phyloP scores from a whole-genome alignment of 2,329 filamentous ascomycete species.

The Penicillium hordei region DNA sequence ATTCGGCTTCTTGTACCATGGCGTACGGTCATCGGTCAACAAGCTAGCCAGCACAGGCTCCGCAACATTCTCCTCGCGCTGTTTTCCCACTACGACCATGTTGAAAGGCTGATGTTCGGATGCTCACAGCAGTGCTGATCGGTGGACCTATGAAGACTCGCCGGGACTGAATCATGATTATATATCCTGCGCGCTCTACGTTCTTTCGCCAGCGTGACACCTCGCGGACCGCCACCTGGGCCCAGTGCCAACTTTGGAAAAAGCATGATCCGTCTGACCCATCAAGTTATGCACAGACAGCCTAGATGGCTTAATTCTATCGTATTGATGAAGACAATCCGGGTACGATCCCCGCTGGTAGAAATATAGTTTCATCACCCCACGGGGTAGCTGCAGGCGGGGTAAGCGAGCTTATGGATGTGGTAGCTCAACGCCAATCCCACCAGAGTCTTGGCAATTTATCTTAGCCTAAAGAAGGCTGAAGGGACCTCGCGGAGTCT shows the following conservation, averaged over 20 bases:
- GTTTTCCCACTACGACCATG: constrained; percentile 25
- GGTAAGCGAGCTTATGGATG: not conserved
- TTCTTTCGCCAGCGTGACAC: not conserved
- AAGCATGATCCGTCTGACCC: not conserved
- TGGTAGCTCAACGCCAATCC: not conserved
- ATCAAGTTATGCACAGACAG: not conserved
- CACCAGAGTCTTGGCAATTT: constrained; percentile 5
- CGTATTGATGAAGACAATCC: not conserved
- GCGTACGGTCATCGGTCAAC: constrained; percentile 38
- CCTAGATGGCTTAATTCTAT: not conserved
- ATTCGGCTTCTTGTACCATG: constrained; percentile 62
- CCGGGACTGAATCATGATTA: constrained; percentile 5
- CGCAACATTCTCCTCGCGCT: constrained; percentile 26
- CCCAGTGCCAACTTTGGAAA: not conserved
- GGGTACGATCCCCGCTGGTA: constrained; percentile 13
- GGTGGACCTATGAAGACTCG: constrained; percentile 3
- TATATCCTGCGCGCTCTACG: constrained; percentile 2
- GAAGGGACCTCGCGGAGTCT: constrained; percentile 15
- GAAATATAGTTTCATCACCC: constrained; percentile 12
- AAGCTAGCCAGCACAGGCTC: constrained; percentile 25
- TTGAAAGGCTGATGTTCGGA: constrained; percentile 6
- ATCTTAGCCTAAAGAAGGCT: constrained; percentile 6
- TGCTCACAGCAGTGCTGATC: constrained; percentile 8
- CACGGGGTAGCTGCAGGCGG: constrained; percentile 10
- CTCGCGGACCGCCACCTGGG: not conserved